phyloP scores from a whole-genome alignment of 2,329 filamentous ascomycete species.

The Colletotrichum plurivorum region DNA sequence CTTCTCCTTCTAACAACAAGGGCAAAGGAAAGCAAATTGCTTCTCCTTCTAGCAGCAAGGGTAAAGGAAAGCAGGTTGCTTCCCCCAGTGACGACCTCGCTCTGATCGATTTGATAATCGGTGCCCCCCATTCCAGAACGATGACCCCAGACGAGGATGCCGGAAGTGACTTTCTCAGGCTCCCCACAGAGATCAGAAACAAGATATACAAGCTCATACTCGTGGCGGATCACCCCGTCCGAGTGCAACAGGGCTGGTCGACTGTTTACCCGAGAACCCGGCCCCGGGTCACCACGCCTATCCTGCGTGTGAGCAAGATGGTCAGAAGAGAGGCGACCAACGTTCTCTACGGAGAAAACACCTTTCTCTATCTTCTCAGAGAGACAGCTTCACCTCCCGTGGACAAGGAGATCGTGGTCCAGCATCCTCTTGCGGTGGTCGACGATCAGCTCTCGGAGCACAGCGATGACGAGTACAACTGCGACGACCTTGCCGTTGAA shows the following conservation, averaged over 20 bases:
- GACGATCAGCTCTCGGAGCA: constrained; percentile 23
- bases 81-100: neutral
- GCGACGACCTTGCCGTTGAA: constrained; percentile 1
- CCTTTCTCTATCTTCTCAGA: constrained; percentile 61
- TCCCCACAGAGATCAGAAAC: constrained; percentile 50
- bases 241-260: constrained; percentile 52
- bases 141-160: neutral
- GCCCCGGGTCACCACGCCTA: constrained; percentile 43
- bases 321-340: constrained; percentile 54
- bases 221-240: constrained; percentile 48
- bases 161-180: constrained; percentile 2
- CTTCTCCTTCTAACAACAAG: neutral
- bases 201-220: constrained; percentile 51
- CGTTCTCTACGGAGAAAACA: constrained; percentile 64
- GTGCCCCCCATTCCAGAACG: neutral
- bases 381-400: constrained; percentile 48
- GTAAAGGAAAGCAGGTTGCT: neutral
- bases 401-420: constrained; percentile 41
- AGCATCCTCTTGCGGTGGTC: constrained; percentile 6
- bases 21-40: neutral
- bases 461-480: constrained; percentile 20
- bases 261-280: constrained; percentile 47
- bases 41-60: neutral
- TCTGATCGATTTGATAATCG: neutral
- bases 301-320: constrained; percentile 54